Evolutionary conservation across 2,329 filamentous ascomycete genomes (phyloP), one percentile per base, ranked within the genome.

Genomic region (Fusarium dlaminii): DNA sequence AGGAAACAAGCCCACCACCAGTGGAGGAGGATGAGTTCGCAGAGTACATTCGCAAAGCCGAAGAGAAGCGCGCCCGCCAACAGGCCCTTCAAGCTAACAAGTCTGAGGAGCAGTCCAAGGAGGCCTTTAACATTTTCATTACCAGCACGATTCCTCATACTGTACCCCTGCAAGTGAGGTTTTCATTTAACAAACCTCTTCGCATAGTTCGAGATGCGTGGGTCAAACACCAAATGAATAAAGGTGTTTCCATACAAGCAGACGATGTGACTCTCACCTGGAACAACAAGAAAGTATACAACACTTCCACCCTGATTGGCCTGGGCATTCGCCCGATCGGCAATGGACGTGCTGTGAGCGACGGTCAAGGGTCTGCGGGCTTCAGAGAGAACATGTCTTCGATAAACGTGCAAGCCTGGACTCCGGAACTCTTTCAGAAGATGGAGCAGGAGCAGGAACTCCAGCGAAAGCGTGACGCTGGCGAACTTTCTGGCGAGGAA

Each of bases 341-440:
- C 11, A 77, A 78, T 18, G 81, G 87, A 10, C 86, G 87, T 45
- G 81, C 85, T 20, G 81, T 88, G 27, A 77, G 80, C 17, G 80
- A 84, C 51, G 66, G 66, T 2, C 69, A 70, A 14, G 76, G 80
- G 45, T 79, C 83, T 8, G 85, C 86, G 29, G 87, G 88, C 4
- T 87, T 88, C 74, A 87, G 97, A 72, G 91, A 95, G 80, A 93
- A 92, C 12, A 93, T 93, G 87, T 95, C 93, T 17, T 59, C 66
- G 17, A 87, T 97, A n/a, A 88, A 92, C 74, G 87, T 98, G 70
- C 91, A 95, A 82, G 93, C 92, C 8, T 94, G 93, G 88, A 96
- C 93, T 0, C 85, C 90, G 13, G 90, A 92, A 17, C 81, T 89
- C 4, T 92, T 90, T 71, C 82, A 82, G 32, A 79, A 83, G 22